Conservation (phyloP, 768 basidiomycete species). For the Cubamyces sp. region DNA sequence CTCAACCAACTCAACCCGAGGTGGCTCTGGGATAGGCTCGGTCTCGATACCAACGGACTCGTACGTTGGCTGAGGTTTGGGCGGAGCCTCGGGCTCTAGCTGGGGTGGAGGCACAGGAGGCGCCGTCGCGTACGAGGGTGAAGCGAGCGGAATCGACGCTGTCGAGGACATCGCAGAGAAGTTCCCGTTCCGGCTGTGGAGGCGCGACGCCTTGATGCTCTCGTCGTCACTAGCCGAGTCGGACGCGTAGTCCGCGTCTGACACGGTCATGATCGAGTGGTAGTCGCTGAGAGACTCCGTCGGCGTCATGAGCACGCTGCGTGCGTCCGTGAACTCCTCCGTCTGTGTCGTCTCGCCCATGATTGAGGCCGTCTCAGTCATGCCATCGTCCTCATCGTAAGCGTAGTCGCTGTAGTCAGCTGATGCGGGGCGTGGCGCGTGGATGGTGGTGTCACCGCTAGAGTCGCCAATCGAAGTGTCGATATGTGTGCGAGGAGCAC, state of each 20-base stretch:
- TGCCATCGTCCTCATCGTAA: slow-evolving; percentile 47
- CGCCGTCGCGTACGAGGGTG: slow-evolving; percentile 17
- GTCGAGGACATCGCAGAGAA: slow-evolving; percentile 37
- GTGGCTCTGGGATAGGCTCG: slow-evolving; percentile 24
- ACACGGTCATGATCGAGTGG: slow-evolving; percentile 72
- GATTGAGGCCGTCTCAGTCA: slow-evolving; percentile 61
- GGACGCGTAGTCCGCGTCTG: slow-evolving; percentile 65
- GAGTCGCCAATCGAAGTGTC: slow-evolving; percentile 28
- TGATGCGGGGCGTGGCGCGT: slow-evolving; percentile 17
- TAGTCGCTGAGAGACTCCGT: slow-evolving; percentile 73
- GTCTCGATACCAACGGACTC: slow-evolving; percentile 51
- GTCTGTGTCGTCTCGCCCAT: slow-evolving; percentile 58
- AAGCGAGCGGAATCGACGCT: slow-evolving; percentile 17
- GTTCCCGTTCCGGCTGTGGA: slow-evolving; percentile 35
- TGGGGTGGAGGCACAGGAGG: slow-evolving; percentile 26
- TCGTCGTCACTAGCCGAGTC: slow-evolving; percentile 63
- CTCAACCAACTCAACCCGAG: not conserved
- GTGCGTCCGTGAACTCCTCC: slow-evolving; percentile 80
- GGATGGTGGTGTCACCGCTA: slow-evolving; percentile 38
- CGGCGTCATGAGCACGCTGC: slow-evolving; percentile 64
- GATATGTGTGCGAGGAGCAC: not conserved
- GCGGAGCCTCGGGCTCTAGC: slow-evolving; percentile 30
- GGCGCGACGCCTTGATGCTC: slow-evolving; percentile 72
- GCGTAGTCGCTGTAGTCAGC: slow-evolving; percentile 21
- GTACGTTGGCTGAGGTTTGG: slow-evolving; percentile 43